Evolutionary conservation across 352 stramenopile species (phyloP), one percentile per base, ranked within the genome.

Genomic region (Phytopythium oedochilum): DNA sequence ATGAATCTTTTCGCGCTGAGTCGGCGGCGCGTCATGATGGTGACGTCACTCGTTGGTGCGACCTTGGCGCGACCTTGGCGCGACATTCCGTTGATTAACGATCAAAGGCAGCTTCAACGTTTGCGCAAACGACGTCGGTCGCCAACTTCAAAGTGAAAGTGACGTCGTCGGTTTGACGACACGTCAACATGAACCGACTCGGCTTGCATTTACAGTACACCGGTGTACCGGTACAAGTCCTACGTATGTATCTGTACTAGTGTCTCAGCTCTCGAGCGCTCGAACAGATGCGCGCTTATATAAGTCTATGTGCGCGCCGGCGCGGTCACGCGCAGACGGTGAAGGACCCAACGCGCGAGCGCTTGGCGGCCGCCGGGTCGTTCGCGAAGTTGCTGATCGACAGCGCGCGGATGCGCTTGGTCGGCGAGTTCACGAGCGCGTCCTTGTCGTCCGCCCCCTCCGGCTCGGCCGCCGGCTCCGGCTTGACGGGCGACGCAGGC

Each of bases 401-500:
- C 28, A 90, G 66, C 34, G 80, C 76, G 36, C 80, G 80, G 67
- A 88, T 86, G 43, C 80, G 80, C 64, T 91, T 91, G n/a, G 71
- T 88, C 17, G 78, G 78, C 32, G 78, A 90, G 59, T 68, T 83
- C 28, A 75, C 73, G 5, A 68, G 53, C 39, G 68, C 54, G 47
- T 86, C 75, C 25, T 62, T 73, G 49, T 69, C 60, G 25, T 53
- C 62, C 46, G 61, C 71, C 12, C 44, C 40, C 22, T 43, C 56
- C 9, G 56, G 54, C 49, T 46, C 34, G 6, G 26, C 34, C 40
- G 71, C 62, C 23, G 42, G 42, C 51, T 78, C 68, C 36, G 61
- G 43, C 42, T 69, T 53, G n/a, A 57, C 40, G 0, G 65, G 61
- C 2, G 61, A 55, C 11, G 49, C 38, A 6, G 63, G 39, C 1